These are phyloP conservation scores for Didymella lethalis DNA, from an alignment of 2,329 filamentous ascomycete genomes.

Conservation along the genomic window DNA sequence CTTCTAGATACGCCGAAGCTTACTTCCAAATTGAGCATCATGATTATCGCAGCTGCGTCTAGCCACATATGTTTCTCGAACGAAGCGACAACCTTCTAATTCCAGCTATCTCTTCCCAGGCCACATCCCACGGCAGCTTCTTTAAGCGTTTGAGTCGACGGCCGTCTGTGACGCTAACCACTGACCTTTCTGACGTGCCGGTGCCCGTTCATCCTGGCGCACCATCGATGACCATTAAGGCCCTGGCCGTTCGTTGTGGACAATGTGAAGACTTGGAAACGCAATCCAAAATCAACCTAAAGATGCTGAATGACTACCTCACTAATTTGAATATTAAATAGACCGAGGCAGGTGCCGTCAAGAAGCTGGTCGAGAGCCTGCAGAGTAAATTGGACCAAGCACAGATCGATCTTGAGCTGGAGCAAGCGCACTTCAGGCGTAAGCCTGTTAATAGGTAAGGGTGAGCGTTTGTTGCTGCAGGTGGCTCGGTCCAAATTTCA, in stretches of 20 bases:
- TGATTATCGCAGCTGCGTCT: neutral
- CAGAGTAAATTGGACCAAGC: neutral
- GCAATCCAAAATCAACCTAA: conserved; percentile 5
- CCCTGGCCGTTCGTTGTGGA: neutral
- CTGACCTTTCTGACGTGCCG: neutral
- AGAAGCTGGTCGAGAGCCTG: neutral
- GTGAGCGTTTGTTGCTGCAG: neutral
- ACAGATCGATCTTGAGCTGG: neutral
- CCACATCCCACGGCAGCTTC: neutral
- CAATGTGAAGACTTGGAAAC: conserved; percentile 10
- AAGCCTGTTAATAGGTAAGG: neutral
- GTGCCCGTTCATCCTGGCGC: neutral
- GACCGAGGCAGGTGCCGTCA: neutral
- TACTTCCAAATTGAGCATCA: neutral
- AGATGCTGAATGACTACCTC: neutral
- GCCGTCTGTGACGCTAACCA: neutral
- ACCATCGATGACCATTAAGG: neutral
- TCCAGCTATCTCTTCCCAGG: neutral
- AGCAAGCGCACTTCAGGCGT: neutral
- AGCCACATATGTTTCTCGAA: neutral
- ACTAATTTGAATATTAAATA: neutral
- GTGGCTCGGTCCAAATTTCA: neutral
- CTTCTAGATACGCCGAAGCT: neutral
- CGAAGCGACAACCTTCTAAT: neutral
- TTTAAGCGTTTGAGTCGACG: neutral